A percentile compares a stretch with the other conserved stretches of the same genome.
phyloP scores from a whole-genome alignment of 768 basidiomycete genomes.

The Xerocomellus chrysenteron region DNA sequence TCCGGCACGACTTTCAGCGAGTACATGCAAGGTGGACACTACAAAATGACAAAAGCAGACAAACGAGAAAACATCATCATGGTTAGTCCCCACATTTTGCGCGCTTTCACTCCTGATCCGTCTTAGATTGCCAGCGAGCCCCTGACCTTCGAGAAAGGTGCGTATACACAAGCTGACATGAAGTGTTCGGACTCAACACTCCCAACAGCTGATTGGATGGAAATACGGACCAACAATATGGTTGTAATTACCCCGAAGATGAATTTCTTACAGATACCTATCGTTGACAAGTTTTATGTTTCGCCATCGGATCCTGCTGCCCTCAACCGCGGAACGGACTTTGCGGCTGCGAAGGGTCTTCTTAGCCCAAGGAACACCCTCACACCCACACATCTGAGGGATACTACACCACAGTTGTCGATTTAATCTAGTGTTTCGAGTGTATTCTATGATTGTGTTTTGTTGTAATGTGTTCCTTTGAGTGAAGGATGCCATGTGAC shows the following conservation, averaged over 20 bases:
- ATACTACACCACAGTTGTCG: constrained; percentile 19
- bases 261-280: constrained; percentile 92
- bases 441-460: constrained; percentile 1
- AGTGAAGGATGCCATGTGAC: constrained; percentile 4
- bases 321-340: constrained; percentile 68
- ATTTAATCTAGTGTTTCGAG: constrained; percentile 9
- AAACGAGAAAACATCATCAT: constrained; percentile 96
- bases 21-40: constrained; percentile 84
- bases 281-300: constrained; percentile 92
- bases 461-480: neutral
- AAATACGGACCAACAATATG: constrained; percentile 95
- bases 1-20: constrained; percentile 94
- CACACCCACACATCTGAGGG: constrained; percentile 20
- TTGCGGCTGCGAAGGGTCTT: constrained; percentile 87
- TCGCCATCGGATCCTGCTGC: constrained; percentile 78
- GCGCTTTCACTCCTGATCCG: constrained; percentile 10
- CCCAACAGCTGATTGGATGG: constrained; percentile 89
- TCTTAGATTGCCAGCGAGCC: constrained; percentile 87
- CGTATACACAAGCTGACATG: constrained; percentile 3
- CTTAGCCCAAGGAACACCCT: constrained; percentile 56
- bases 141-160: constrained; percentile 93
- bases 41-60: constrained; percentile 94
- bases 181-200: neutral
- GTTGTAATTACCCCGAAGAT: constrained; percentile 94
- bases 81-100: constrained; percentile 36